phyloP scores from a whole-genome alignment of 2,329 filamentous ascomycete genomes.

The Epichloe brachyelytri region DNA sequence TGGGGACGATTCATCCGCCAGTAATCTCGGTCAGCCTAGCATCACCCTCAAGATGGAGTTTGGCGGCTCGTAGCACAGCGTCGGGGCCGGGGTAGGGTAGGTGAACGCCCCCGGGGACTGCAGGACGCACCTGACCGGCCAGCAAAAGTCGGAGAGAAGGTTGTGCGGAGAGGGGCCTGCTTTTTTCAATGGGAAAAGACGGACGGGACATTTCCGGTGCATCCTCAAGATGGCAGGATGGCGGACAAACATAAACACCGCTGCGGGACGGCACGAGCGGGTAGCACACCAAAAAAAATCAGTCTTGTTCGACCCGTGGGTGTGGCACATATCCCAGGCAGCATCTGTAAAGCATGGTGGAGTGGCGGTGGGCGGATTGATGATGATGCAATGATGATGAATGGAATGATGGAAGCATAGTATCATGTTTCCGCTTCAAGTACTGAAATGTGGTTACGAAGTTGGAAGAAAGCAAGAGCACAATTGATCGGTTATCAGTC shows the following conservation, averaged over 20 bases:
- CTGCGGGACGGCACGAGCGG: background rate
- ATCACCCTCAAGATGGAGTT: constrained; percentile 97
- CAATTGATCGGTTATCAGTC: no score
- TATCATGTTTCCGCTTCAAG: no score
- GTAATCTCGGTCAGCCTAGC: constrained; percentile 50
- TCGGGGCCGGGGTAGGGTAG: background rate
- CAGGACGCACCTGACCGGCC: constrained; percentile 2
- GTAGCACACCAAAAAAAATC: background rate
- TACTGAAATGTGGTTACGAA: background rate
- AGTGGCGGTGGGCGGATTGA: background rate
- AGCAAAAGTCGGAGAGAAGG: background rate
- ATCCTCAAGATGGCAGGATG: background rate
- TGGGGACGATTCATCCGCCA: constrained; percentile 24
- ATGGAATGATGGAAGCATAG: background rate
- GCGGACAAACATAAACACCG: background rate
- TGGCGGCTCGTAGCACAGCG: constrained; percentile 27
- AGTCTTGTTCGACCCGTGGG: background rate
- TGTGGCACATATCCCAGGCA: background rate
- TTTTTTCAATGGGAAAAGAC: background rate
- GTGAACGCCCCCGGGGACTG: background rate
- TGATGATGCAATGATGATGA: background rate
- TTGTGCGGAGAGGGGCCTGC: background rate
- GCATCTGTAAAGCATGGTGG: background rate
- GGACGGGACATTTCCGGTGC: no score
- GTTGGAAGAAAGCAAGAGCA: background rate